Evolutionary conservation across 768 basidiomycete species (phyloP).

Genomic region (Favolaschia claudopus): DNA sequence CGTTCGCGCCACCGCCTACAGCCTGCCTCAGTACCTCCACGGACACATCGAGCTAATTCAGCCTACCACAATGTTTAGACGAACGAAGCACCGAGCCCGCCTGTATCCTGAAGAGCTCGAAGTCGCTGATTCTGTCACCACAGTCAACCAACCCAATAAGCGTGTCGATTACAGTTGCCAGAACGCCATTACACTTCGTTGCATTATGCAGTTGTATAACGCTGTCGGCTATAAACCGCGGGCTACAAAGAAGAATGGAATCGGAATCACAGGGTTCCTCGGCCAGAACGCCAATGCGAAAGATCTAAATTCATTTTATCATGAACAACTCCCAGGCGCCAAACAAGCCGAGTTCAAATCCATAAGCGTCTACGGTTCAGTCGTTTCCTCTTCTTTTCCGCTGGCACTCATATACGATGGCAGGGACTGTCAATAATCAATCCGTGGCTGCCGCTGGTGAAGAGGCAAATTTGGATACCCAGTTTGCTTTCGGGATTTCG

Average conservation of each 20-base stretch:
- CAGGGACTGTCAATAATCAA: slow-evolving; percentile 72
- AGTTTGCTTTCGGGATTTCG: slow-evolving; percentile 71
- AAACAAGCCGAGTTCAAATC: slow-evolving; percentile 58
- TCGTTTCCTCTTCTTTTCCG: not conserved
- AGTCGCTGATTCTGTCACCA: slow-evolving; percentile 8
- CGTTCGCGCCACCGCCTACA: slow-evolving; percentile 74
- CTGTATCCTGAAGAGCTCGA: slow-evolving; percentile 28
- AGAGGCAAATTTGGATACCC: slow-evolving; percentile 75
- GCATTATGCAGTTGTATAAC: slow-evolving; percentile 65
- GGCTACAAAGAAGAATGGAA: slow-evolving; percentile 51
- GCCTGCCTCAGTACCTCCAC: slow-evolving; percentile 65
- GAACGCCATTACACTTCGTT: slow-evolving; percentile 55
- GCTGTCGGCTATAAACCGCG: slow-evolving; percentile 53
- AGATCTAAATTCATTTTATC: slow-evolving; percentile 62
- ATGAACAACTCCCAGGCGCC: slow-evolving; percentile 55
- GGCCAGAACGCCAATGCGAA: slow-evolving; percentile 59
- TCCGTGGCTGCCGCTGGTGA: slow-evolving; percentile 56
- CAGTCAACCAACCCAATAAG: slow-evolving; percentile 38
- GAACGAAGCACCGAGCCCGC: slow-evolving; percentile 41
- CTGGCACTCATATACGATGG: slow-evolving; percentile 16
- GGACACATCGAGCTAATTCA: slow-evolving; percentile 72
- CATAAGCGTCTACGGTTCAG: slow-evolving; percentile 61
- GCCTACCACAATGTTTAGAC: slow-evolving; percentile 74
- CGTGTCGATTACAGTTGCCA: slow-evolving; percentile 58
- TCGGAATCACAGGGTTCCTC: slow-evolving; percentile 64